Evolutionary conservation across 2,329 filamentous ascomycete species (phyloP).

Genomic region (Albophoma yamanashiensis): DNA sequence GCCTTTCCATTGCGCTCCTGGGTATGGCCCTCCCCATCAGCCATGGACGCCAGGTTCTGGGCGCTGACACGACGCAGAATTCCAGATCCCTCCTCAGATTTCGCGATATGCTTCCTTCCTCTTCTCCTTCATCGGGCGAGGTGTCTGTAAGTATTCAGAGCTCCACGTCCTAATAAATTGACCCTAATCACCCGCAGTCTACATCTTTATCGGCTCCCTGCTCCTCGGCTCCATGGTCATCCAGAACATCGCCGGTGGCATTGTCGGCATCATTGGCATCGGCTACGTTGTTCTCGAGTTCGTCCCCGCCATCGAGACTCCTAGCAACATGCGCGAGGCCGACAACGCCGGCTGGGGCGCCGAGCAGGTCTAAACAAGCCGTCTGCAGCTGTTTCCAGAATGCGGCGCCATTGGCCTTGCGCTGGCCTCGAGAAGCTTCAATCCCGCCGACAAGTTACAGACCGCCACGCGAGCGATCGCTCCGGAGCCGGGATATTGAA

Average conservation of each 20-base stretch:
- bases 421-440: not conserved
- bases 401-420: not conserved
- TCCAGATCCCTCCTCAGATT: slow-evolving; percentile 88
- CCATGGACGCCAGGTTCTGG: not conserved
- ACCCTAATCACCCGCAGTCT: slow-evolving; percentile 48
- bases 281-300: slow-evolving; percentile 69
- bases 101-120: slow-evolving; percentile 94
- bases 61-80: slow-evolving; percentile 45
- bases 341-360: slow-evolving; percentile 62
- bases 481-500: too few species aligned
- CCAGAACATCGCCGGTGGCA: slow-evolving; percentile 64
- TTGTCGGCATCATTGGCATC: slow-evolving; percentile 70
- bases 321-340: slow-evolving; percentile 71
- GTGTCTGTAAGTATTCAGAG: slow-evolving; percentile 61
- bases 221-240: slow-evolving; percentile 58
- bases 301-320: slow-evolving; percentile 68
- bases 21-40: slow-evolving; percentile 23
- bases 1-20: slow-evolving; percentile 62
- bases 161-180: not conserved
- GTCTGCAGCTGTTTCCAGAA: not conserved
- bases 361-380: slow-evolving; percentile 53
- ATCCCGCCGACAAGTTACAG: not conserved
- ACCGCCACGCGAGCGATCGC: not conserved
- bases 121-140: slow-evolving; percentile 93
- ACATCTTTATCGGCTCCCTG: slow-evolving; percentile 87